Base-by-base conservation (phyloP, 1,284 basidiomycete species). In the Puccinia novopanici region DNA sequence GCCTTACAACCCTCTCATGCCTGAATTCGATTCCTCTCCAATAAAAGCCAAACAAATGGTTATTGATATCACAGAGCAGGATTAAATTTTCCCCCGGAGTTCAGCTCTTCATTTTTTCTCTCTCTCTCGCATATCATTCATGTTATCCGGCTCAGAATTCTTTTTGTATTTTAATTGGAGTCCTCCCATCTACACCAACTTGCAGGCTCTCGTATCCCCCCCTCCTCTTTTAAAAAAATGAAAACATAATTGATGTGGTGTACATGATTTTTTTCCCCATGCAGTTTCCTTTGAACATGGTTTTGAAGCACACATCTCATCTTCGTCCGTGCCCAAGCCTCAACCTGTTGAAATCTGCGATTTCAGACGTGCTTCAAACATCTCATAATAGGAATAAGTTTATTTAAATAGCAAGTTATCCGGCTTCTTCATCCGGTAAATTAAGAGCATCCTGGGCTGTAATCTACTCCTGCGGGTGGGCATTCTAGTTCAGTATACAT, bases 21-120 rank as follows among this genome's bases (percentile, higher is more conserved):
- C 61, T 57, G 61, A 67, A 65, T 77, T 77, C 61, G 50, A 67
- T 8, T 57, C 63, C 13, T 77, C 52, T 3, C 63, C 52, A 30
- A 54, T 2, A 22, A 54, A 55, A 67, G 34, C 12, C 24, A 67
- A 67, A 17, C 63, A 65, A 67, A 30, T 77, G 4, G 27, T 57
- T 55, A 67, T 77, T 55, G 50, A 67, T 6, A 50, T 77, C n/a
- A 19, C 34, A 61, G 61, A 65, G 42, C 10, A 67, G 34, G 17
- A 40, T 68, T 42, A 17, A 40, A 37, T 67, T 75, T 27, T 70
- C 45, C 52, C 19, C 19, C 24, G 19, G 40, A 30, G 40, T 13
- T 10, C 34, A 37, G 9, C 34, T 54, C 42, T 19, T 70, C 30
- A 15, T 34, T 54, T 54, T 72, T 50, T 67, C 45, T 67, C 24